Evolutionary conservation across 257 asterid genomes (phyloP).

Genomic region (Nicotiana noctiflora): DNA sequence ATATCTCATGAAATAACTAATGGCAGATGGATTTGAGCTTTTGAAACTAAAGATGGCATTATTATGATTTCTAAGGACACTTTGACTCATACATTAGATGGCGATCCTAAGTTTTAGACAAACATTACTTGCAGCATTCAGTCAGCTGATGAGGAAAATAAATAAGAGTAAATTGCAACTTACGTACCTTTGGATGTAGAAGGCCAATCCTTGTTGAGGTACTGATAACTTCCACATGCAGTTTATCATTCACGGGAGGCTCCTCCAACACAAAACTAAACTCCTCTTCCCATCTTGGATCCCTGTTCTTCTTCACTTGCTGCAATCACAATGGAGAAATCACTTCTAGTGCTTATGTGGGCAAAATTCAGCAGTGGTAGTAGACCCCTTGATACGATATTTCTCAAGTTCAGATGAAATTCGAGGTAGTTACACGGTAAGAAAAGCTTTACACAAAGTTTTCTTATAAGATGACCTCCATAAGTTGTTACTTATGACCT

Average conservation of each 20-base stretch:
- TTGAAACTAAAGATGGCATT: too few relatives aligned
- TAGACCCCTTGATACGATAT: not conserved
- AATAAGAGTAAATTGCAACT: not conserved
- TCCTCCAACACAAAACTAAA: constrained; percentile 9
- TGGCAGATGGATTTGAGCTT: too few relatives aligned
- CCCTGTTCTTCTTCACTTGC: constrained; percentile 15
- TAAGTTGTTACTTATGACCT: not conserved
- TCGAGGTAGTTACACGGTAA: not conserved
- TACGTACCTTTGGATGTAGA: constrained; percentile 9
- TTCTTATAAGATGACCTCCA: not conserved
- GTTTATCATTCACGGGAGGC: constrained; percentile 13
- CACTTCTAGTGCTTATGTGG: not conserved
- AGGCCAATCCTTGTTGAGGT: constrained; percentile 11
- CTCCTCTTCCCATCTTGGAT: constrained; percentile 16
- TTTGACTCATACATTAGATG: too few relatives aligned
- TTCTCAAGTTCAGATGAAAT: not conserved
- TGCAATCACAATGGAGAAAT: not conserved
- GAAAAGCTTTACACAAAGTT: not conserved
- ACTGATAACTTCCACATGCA: constrained; percentile 14
- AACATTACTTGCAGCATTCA: too few relatives aligned
- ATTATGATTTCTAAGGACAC: too few relatives aligned
- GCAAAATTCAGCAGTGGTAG: not conserved
- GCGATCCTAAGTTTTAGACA: too few relatives aligned
- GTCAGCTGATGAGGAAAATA: too few relatives aligned
- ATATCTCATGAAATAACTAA: too few relatives aligned